Base-by-base conservation (phyloP, 2,329 filamentous ascomycete genomes). In the Colletotrichum chlorophyti region DNA sequence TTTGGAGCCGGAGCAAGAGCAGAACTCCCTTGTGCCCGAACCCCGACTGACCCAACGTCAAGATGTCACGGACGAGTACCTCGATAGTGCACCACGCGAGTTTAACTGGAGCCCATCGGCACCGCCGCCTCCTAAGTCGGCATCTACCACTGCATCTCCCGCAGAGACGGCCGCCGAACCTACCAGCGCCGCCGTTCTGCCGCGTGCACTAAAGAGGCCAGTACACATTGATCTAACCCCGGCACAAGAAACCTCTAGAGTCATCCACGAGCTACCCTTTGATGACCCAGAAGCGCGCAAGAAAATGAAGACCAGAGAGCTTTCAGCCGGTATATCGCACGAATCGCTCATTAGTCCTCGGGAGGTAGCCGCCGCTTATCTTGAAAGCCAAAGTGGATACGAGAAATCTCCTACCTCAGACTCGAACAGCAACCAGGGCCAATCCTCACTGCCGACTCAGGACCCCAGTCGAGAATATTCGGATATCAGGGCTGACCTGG, bases 241-340 rank as follows among this genome's bases (percentile, higher is more conserved):
- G 14, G 70, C 70, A 40, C 72, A 73, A 49, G 53, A 68, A 19
- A 72, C 65, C 47, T 74, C 70, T 46, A 66, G 67, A 49, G 60
- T 76, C 19, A 63, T 68, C 55, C 74, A 76, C 45, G 74, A 76
- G 2, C 68, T 67, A 35, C 72, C 74, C 7, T 74, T 74, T 40
- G 73, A 73, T 45, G 65, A 73, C 51, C 66, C 70, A 15, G 66
- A 66, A 19, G 68, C 68, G 29, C 69, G 69, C 42, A 77, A 76
- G 65, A 74, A 70, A 64, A 51, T 66, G 46, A 72, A 70, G 55
- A 73, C 65, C 17, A 58, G 61, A 51, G 61, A 68, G 27, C 60
- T 53, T 32, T 66, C 70, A 15, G 59, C 67, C 12, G 42, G 58
- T n/a, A 64, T 65, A 53, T 53, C 71, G 11, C 50, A 65, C 3